Conservation (phyloP, 2,329 filamentous ascomycete genomes). For the Ceratocystis lukuohia region DNA sequence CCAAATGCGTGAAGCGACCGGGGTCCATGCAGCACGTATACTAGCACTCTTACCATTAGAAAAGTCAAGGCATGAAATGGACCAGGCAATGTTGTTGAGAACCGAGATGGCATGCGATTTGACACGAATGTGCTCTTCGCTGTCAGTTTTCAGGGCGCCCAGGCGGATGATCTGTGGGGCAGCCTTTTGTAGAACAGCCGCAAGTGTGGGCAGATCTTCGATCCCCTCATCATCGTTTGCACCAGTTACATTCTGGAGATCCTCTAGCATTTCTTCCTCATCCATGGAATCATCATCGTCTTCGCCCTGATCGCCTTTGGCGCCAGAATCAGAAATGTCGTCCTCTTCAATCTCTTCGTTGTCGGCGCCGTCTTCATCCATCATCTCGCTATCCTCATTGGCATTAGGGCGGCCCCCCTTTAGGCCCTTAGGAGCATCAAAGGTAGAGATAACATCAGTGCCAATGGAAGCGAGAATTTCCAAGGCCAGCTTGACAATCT, state of each 20-base stretch:
- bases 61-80: constrained; percentile 48
- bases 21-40: constrained; percentile 41
- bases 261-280: constrained; percentile 44
- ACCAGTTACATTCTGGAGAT: constrained; percentile 52
- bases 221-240: constrained; percentile 29
- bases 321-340: constrained; percentile 28
- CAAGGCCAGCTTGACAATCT: constrained; percentile 41
- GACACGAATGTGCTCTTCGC: constrained; percentile 33
- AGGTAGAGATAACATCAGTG: constrained; percentile 40
- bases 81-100: constrained; percentile 56
- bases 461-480: constrained; percentile 53
- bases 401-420: constrained; percentile 24
- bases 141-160: constrained; percentile 29
- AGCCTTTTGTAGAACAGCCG: constrained; percentile 33
- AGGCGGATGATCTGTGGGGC: constrained; percentile 39
- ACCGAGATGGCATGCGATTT: constrained; percentile 44
- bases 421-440: constrained; percentile 25
- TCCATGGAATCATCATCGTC: constrained; percentile 41
- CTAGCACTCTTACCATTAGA: constrained; percentile 38
- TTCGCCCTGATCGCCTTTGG: constrained; percentile 28
- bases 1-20: constrained; percentile 45
- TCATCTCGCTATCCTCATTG: constrained; percentile 26
- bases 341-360: constrained; percentile 27
- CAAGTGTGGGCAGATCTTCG: constrained; percentile 42
- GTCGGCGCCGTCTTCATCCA: constrained; percentile 25